Evolutionary conservation across 2,329 filamentous ascomycete species (phyloP).

Genomic region (Fusarium cicatricum): DNA sequence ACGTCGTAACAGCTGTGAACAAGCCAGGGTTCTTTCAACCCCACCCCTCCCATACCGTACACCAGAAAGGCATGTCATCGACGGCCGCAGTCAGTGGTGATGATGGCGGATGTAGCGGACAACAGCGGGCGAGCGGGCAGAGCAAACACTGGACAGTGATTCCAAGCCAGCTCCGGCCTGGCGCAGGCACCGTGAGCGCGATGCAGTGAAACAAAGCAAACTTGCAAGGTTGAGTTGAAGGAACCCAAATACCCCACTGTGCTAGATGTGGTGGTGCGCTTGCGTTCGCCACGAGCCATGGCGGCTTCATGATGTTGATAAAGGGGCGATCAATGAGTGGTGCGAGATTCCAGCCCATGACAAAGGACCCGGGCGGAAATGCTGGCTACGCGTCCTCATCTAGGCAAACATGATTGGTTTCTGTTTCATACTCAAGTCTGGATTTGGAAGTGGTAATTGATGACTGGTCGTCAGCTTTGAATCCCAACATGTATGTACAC

Average conservation of each 20-base stretch:
- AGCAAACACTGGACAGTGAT: neutral
- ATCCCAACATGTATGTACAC: neutral
- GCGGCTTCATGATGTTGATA: constrained; percentile 11
- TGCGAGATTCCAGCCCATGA: neutral
- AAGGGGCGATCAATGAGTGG: neutral
- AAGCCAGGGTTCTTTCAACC: constrained; percentile 20
- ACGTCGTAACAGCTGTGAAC: constrained; percentile 6
- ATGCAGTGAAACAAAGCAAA: constrained; percentile 27
- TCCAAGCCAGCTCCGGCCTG: constrained; percentile 5
- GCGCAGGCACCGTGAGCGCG: constrained; percentile 15
- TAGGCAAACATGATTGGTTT: constrained; percentile 20
- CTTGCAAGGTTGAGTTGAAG: constrained; percentile 14
- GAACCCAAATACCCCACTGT: constrained; percentile 13
- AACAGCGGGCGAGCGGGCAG: constrained; percentile 13
- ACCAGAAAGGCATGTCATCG: constrained; percentile 20
- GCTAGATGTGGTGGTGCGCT: constrained; percentile 8
- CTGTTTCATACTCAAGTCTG: neutral
- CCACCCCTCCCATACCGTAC: constrained; percentile 29
- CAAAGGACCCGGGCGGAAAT: neutral
- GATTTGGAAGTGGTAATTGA: neutral
- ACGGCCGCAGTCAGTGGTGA: constrained; percentile 12
- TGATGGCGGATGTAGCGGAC: constrained; percentile 28
- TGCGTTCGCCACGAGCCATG: constrained; percentile 25
- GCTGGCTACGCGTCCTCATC: too few relatives aligned
- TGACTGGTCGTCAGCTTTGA: neutral